These are phyloP conservation scores for Amanita rubescens DNA, from an alignment of 768 basidiomycete genomes.

Conservation along the genomic window DNA sequence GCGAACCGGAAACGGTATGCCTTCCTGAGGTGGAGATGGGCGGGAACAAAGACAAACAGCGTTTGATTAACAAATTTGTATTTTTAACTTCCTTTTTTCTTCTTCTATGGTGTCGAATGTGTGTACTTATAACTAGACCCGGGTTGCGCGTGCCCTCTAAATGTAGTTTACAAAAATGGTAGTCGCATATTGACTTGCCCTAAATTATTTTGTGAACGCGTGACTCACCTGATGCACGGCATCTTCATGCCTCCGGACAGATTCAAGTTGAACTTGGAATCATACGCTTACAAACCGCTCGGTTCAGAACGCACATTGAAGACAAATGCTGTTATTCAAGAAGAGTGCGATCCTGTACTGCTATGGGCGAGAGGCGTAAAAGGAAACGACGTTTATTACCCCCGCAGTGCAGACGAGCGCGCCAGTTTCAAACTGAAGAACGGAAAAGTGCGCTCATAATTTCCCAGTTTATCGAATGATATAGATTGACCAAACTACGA, in stretches of 20 bases:
- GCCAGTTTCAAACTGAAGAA: not conserved
- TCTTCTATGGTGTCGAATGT: no score
- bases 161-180: no score
- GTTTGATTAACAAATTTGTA: not conserved
- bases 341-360: not conserved
- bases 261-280: not conserved
- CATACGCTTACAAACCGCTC: not conserved
- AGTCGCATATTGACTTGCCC: no score
- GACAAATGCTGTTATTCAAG: not conserved
- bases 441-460: not conserved
- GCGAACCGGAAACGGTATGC: not conserved
- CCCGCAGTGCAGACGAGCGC: not conserved
- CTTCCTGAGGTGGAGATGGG: not conserved
- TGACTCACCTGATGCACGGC: not conserved
- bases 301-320: not conserved
- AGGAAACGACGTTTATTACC: not conserved
- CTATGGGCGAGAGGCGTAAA: not conserved
- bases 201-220: no score
- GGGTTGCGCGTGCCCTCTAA: no score
- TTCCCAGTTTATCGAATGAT: not conserved
- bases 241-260: not conserved
- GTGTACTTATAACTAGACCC: no score
- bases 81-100: no score
- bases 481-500: slow-evolving; percentile 29
- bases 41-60: not conserved